Base-by-base conservation (phyloP, 345 rosid genomes). In the Acer campestre region DNA sequence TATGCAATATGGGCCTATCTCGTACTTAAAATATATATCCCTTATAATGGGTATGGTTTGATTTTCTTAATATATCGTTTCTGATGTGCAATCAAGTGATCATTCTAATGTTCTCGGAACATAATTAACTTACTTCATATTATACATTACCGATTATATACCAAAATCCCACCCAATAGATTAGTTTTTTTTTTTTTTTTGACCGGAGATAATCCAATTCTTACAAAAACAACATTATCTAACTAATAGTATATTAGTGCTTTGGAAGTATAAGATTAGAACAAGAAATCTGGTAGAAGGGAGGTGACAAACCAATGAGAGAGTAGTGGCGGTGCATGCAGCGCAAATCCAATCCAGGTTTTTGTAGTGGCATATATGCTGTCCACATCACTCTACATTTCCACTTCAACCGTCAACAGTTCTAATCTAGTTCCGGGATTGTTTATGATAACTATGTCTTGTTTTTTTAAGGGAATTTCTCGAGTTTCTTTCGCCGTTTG, bases 281-380 rank as follows among this genome's bases (percentile, higher is more conserved):
- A 23, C 38, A 35, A 35, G 38, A 35, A 35, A 35, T 35, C 14
- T 22, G 72, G 13, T 20, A 23, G 18, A 1, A 7, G 12, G 5
- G 3, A 55, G 16, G 42, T 27, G 16, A 40, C n/a, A 44, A 10
- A 20, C 78, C 85, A 85, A 77, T 75, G 77, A 59, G 38, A 35
- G 12, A 31, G 68, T 25, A 77, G 44, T n/a, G 87, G 81, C 83
- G 85, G 82, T 77, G 82, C 80, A 76, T 67, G 82, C 68, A 53
- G 61, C 29, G 11, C 14, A 38, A 16, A 35, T 46, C 18, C 14
- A 35, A 35, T 35, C 4, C 38, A 35, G 38, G 7, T n/a, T 55
- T 46, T 46, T 11, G 23, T 13, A 40, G 61, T 51, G 58, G 61
- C 78, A 14, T 7, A 49, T 6, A 14, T 7, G 51, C 14, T 53